These are phyloP conservation scores for Monarda citriodora DNA, from an alignment of 305 asterid genomes.

Conservation along the genomic window DNA sequence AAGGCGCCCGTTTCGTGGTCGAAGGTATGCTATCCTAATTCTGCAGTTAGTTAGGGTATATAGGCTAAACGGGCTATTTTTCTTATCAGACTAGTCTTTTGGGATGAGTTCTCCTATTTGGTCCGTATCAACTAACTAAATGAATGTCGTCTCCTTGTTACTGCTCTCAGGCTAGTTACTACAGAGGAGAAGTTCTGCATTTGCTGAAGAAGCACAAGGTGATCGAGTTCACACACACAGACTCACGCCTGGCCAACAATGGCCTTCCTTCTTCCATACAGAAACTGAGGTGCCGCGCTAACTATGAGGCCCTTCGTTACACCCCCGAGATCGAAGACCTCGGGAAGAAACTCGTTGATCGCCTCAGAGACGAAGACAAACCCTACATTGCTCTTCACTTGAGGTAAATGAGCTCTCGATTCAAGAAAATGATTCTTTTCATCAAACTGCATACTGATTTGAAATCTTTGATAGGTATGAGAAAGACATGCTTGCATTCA, in stretches of 20 bases:
- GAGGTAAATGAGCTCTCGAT: slow-evolving; percentile 41
- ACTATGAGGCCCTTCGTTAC: slow-evolving; percentile 79
- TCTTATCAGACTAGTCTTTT: no score
- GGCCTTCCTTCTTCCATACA: slow-evolving; percentile 67
- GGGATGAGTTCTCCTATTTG: no score
- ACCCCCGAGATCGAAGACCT: slow-evolving; percentile 73
- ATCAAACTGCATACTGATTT: background rate
- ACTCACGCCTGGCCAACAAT: slow-evolving; percentile 87
- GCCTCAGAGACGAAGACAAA: slow-evolving; percentile 48
- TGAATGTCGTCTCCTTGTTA: no score
- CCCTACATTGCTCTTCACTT: slow-evolving; percentile 89
- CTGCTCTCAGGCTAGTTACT: slow-evolving; percentile 68
- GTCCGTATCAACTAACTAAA: no score
- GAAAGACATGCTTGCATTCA: slow-evolving; percentile 94
- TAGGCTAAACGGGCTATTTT: no score
- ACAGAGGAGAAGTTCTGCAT: slow-evolving; percentile 62
- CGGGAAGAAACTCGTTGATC: slow-evolving; percentile 54
- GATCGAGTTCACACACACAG: slow-evolving; percentile 70
- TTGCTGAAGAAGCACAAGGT: slow-evolving; percentile 69
- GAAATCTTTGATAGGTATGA: slow-evolving; percentile 48
- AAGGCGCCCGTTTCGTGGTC: slow-evolving; percentile 96
- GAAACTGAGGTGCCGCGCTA: slow-evolving; percentile 85
- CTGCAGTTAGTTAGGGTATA: no score
- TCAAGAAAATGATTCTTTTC: background rate
- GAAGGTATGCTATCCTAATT: slow-evolving; percentile 38